Percentiles rank a stretch among this genome's conserved stretches.
phyloP scores from a whole-genome alignment of 2,329 filamentous ascomycete genomes.

The Cercospora sesami region DNA sequence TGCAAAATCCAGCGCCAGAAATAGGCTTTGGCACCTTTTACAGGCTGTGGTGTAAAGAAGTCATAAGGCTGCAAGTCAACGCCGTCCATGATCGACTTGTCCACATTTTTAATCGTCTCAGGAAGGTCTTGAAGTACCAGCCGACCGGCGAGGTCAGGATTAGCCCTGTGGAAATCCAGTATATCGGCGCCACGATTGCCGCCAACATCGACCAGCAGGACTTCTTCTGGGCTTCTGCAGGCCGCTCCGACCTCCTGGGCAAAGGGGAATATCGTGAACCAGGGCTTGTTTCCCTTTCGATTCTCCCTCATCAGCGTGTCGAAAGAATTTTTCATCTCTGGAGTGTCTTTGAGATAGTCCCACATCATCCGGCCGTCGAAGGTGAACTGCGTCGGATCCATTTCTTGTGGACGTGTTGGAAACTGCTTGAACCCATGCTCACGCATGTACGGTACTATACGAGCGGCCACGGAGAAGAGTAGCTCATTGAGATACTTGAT shows the following conservation, averaged over 20 bases:
- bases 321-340: slow-evolving; percentile 16
- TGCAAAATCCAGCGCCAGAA: slow-evolving; percentile 31
- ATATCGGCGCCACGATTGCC: slow-evolving; percentile 32
- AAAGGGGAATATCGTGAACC: slow-evolving; percentile 17
- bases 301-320: slow-evolving; percentile 17
- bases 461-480: slow-evolving; percentile 14
- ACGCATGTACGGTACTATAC: slow-evolving; percentile 17
- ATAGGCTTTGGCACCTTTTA: slow-evolving; percentile 33
- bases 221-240: slow-evolving; percentile 17
- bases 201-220: slow-evolving; percentile 34
- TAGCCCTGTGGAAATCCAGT: slow-evolving; percentile 19
- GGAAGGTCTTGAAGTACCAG: slow-evolving; percentile 35
- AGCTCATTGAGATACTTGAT: slow-evolving; percentile 18
- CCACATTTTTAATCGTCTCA: slow-evolving; percentile 26
- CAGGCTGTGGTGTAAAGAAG: slow-evolving; percentile 33
- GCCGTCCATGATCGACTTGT: slow-evolving; percentile 17
- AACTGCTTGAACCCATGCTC: slow-evolving; percentile 20
- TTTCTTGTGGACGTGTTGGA: slow-evolving; percentile 12
- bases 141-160: slow-evolving; percentile 23
- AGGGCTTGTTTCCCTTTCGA: slow-evolving; percentile 13
- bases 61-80: slow-evolving; percentile 27
- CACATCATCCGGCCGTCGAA: slow-evolving; percentile 17
- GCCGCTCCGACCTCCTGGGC: slow-evolving; percentile 10
- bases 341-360: slow-evolving; percentile 17
- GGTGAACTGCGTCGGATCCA: slow-evolving; percentile 17